phyloP scores from a whole-genome alignment of 805 yeast genomes.

The Zygotorulaspora sp. region DNA sequence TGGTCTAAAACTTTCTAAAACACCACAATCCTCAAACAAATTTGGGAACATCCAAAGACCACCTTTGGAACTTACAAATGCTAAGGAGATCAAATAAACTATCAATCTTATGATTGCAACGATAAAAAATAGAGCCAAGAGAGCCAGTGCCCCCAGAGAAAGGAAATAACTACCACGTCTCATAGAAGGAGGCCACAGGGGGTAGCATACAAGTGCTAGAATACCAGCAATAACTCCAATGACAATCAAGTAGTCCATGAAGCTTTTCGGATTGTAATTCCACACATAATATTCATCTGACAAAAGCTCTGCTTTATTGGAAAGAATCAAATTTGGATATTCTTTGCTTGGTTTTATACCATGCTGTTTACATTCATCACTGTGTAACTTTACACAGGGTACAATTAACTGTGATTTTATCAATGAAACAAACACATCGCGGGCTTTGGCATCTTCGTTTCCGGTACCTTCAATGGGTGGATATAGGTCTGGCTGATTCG shows the following conservation, averaged over 20 bases:
- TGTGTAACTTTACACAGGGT: slow-evolving; percentile 71
- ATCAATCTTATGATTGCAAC: slow-evolving; percentile 77
- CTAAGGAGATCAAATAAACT: slow-evolving; percentile 44
- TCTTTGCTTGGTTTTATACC: slow-evolving; percentile 60
- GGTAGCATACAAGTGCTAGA: slow-evolving; percentile 71
- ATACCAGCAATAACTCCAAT: slow-evolving; percentile 52
- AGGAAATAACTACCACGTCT: slow-evolving; percentile 87
- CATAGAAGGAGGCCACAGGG: slow-evolving; percentile 92
- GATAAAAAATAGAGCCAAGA: slow-evolving; percentile 69
- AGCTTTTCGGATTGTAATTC: slow-evolving; percentile 66
- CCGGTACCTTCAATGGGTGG: slow-evolving; percentile 41
- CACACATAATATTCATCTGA: slow-evolving; percentile 77
- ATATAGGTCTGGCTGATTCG: slow-evolving; percentile 43
- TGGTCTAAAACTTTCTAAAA: slow-evolving; percentile 87
- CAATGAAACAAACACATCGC: slow-evolving; percentile 56
- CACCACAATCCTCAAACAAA: slow-evolving; percentile 91
- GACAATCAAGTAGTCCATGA: slow-evolving; percentile 41
- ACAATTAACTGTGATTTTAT: slow-evolving; percentile 70
- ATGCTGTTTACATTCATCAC: slow-evolving; percentile 57
- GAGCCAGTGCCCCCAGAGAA: slow-evolving; percentile 68
- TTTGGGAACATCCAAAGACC: slow-evolving; percentile 98
- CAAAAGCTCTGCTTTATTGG: slow-evolving; percentile 53
- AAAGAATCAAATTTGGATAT: slow-evolving; percentile 54
- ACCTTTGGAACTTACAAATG: slow-evolving; percentile 40
- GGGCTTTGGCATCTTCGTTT: slow-evolving; percentile 50